phyloP scores from a whole-genome alignment of 2,329 filamentous ascomycete genomes.

The Colletotrichum orchidophilum region DNA sequence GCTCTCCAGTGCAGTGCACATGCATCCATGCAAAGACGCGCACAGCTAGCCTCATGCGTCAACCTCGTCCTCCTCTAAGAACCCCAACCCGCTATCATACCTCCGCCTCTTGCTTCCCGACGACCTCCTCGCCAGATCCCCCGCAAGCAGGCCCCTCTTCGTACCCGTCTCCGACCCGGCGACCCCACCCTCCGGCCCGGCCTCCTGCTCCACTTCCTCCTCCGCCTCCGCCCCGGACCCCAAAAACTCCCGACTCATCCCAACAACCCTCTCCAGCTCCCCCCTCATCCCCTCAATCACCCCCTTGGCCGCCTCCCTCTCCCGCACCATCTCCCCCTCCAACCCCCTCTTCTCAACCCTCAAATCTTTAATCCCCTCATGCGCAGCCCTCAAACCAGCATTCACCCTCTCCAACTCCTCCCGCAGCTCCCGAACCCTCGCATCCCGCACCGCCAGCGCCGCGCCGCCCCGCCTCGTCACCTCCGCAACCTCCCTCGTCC shows the following conservation, averaged over 20 bases:
- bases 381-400: conserved; percentile 54
- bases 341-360: conserved; percentile 57
- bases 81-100: conserved; percentile 64
- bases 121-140: conserved; percentile 42
- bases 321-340: conserved; percentile 46
- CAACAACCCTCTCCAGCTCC: conserved; percentile 59
- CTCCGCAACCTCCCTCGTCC: conserved; percentile 42
- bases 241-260: conserved; percentile 57
- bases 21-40: not conserved
- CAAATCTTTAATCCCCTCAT: conserved; percentile 55
- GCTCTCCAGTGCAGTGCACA: not conserved
- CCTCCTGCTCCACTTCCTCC: not conserved
- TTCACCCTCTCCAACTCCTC: conserved; percentile 59
- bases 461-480: conserved; percentile 55
- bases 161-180: conserved; percentile 34
- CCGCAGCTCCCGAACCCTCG: conserved; percentile 58
- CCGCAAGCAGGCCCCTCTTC: conserved; percentile 38
- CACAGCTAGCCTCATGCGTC: conserved; percentile 34
- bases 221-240: conserved; percentile 39
- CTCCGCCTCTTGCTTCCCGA: conserved; percentile 54
- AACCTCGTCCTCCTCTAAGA: conserved; percentile 63
- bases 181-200: conserved; percentile 3
- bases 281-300: conserved; percentile 61
- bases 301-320: conserved; percentile 50
- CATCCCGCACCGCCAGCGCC: conserved; percentile 61